phyloP scores from a whole-genome alignment of 2,329 filamentous ascomycete genomes.

The Penicillium verrucosum region DNA sequence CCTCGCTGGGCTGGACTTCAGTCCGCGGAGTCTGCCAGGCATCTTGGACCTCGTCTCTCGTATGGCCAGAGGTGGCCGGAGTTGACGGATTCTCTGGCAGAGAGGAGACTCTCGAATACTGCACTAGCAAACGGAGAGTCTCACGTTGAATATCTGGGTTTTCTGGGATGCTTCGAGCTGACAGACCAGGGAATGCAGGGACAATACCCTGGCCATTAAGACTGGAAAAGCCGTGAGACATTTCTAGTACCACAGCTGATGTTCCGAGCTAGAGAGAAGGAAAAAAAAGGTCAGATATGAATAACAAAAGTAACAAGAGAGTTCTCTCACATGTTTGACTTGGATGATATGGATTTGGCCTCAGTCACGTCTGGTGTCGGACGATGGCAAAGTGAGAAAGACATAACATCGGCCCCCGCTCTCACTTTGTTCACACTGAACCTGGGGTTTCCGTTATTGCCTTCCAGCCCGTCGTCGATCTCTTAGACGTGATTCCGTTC shows the following conservation, averaged over 20 bases:
- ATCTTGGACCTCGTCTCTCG: neutral
- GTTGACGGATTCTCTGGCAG: neutral
- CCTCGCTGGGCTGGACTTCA: neutral
- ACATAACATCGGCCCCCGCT: slow-evolving; percentile 5
- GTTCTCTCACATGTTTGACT: neutral
- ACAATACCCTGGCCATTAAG: neutral
- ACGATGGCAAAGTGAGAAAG: neutral
- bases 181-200: slow-evolving; percentile 3
- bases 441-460: neutral
- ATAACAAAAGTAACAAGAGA: neutral
- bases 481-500: neutral
- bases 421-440: neutral
- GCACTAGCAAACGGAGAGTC: neutral
- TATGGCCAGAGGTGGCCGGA: neutral
- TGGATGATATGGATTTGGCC: neutral
- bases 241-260: neutral
- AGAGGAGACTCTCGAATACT: slow-evolving; percentile 1
- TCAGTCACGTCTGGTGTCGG: slow-evolving; percentile 4
- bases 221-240: neutral
- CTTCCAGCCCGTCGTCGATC: neutral
- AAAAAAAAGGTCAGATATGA: neutral
- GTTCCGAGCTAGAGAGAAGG: neutral
- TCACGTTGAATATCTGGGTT: slow-evolving; percentile 2
- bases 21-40: neutral
- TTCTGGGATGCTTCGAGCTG: slow-evolving; percentile 1